These are phyloP conservation scores for Euphorbia celastroides DNA, from an alignment of 441 rosid genomes.

Conservation along the genomic window DNA sequence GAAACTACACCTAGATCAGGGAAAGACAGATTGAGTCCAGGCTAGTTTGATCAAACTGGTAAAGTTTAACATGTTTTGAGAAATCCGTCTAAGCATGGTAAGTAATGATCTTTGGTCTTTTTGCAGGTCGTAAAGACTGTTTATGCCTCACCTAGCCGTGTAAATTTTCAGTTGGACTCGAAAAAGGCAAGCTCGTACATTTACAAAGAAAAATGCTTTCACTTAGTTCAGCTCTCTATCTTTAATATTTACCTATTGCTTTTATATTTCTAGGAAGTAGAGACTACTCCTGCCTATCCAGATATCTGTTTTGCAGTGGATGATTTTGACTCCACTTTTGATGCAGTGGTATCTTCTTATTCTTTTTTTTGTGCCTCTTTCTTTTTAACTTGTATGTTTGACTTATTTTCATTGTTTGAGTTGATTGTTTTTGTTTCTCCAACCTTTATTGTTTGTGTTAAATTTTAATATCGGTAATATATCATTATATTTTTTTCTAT, in stretches of 20 bases:
- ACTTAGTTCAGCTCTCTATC: slow-evolving; percentile 1
- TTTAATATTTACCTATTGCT: slow-evolving; percentile 27
- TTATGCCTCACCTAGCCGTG: slow-evolving; percentile 95
- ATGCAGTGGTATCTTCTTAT: slow-evolving; percentile 68
- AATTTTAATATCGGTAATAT: neutral
- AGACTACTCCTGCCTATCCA: slow-evolving; percentile 94
- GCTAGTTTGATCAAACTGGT: neutral
- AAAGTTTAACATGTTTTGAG: neutral
- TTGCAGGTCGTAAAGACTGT: slow-evolving; percentile 87
- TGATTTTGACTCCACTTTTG: slow-evolving; percentile 97
- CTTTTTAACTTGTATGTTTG: neutral
- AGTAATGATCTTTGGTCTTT: slow-evolving; percentile 17
- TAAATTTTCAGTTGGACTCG: slow-evolving; percentile 86
- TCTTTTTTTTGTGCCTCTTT: slow-evolving; percentile 5
- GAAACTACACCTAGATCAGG: slow-evolving; percentile 8
- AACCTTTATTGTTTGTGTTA: neutral
- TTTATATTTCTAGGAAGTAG: slow-evolving; percentile 60
- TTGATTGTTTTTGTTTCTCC: slow-evolving; percentile 1
- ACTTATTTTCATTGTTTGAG: neutral
- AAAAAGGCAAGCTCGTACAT: slow-evolving; percentile 55
- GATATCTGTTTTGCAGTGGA: slow-evolving; percentile 93
- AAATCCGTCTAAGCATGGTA: slow-evolving; percentile 14
- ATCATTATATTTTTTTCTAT: neutral
- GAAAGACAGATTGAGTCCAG: neutral
- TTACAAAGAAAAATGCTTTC: neutral